Evolutionary conservation across 495 filamentous ascomycete species (phyloP).

Genomic region (Penicillium goetzii): DNA sequence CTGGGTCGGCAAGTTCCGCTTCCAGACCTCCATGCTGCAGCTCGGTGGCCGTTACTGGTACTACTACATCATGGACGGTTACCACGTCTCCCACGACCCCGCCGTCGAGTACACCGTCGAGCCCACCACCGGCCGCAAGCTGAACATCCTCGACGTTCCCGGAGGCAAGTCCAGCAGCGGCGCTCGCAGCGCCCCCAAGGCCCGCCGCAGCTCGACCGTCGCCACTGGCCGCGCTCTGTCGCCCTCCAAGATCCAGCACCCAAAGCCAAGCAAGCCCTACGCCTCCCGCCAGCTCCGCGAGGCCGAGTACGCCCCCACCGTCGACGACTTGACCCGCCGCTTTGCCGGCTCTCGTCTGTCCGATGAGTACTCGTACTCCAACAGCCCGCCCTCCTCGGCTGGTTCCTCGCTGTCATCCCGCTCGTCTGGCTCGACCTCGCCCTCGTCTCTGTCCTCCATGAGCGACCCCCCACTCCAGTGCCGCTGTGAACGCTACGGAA

Average conservation of each 20-base stretch:
- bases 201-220: conserved; percentile 54
- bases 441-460: conserved; percentile 71
- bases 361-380: conserved; percentile 66
- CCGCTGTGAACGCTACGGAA: conserved; percentile 92
- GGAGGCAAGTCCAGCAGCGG: conserved; percentile 38
- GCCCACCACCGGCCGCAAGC: conserved; percentile 92
- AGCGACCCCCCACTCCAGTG: conserved; percentile 73
- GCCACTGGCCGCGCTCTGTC: conserved; percentile 86
- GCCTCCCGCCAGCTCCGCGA: conserved; percentile 83
- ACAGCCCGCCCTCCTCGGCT: conserved; percentile 71
- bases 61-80: conserved; percentile 99
- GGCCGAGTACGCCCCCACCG: conserved; percentile 68
- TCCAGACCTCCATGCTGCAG: conserved; percentile 82
- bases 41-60: conserved; percentile 96
- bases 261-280: conserved; percentile 85
- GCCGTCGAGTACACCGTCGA: conserved; percentile 87
- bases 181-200: conserved; percentile 27
- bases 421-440: conserved; percentile 70
- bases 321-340: conserved; percentile 74
- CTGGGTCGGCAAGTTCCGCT: conserved; percentile 95
- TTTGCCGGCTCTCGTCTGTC: conserved; percentile 73
- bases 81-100: conserved; percentile 97
- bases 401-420: conserved; percentile 77
- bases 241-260: conserved; percentile 84
- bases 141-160: conserved; percentile 78